Evolutionary conservation across 805 yeast genomes (phyloP).

Genomic region (Brettanomyces anomalus): DNA sequence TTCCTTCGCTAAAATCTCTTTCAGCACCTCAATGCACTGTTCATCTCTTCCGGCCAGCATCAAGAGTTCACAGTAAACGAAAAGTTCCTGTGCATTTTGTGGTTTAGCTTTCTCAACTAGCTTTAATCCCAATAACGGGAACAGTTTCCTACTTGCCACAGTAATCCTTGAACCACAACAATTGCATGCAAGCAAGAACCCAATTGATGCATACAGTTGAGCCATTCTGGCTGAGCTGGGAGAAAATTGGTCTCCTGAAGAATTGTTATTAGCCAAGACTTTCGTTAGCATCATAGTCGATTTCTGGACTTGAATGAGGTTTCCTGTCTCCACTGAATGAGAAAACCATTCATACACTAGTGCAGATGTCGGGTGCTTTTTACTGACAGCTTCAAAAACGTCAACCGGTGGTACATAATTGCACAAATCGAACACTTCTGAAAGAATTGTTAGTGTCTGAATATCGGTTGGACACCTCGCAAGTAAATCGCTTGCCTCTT

Average conservation of each 20-base stretch:
- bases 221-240: slow-evolving; percentile 25
- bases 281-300: slow-evolving; percentile 37
- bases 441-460: slow-evolving; percentile 39
- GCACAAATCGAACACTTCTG: slow-evolving; percentile 31
- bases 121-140: slow-evolving; percentile 53
- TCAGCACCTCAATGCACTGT: slow-evolving; percentile 25
- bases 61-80: slow-evolving; percentile 45
- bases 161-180: slow-evolving; percentile 27
- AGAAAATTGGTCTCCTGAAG: background rate
- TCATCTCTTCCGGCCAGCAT: slow-evolving; percentile 26
- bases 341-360: slow-evolving; percentile 51
- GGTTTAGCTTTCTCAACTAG: slow-evolving; percentile 47
- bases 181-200: slow-evolving; percentile 33
- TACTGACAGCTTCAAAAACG: slow-evolving; percentile 49
- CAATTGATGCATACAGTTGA: slow-evolving; percentile 48
- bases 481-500: slow-evolving; percentile 21
- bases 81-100: slow-evolving; percentile 55
- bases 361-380: slow-evolving; percentile 44
- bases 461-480: slow-evolving; percentile 44
- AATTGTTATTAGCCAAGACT: slow-evolving; percentile 12
- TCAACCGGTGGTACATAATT: slow-evolving; percentile 31
- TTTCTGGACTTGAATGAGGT: slow-evolving; percentile 45
- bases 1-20: slow-evolving; percentile 26
- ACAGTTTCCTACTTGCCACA: slow-evolving; percentile 39
- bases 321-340: slow-evolving; percentile 36